A percentile compares a stretch with the other conserved stretches of the same genome.
phyloP scores from a whole-genome alignment of 2,329 filamentous ascomycete genomes.

The Aspergillus ochraceoroseus region DNA sequence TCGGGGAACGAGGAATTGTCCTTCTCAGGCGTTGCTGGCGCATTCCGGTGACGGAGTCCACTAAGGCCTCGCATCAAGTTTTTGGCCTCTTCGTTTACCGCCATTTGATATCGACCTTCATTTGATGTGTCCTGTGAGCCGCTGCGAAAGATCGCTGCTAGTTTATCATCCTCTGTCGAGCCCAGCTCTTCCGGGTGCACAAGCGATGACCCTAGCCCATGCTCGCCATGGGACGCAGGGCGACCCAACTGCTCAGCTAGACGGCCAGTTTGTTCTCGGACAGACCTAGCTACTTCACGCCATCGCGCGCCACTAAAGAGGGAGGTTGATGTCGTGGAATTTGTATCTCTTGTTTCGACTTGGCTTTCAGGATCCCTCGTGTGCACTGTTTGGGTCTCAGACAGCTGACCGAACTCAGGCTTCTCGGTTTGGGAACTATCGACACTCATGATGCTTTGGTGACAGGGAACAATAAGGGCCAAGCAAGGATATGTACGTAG shows the following conservation, averaged over 20 bases:
- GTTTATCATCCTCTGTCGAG: conserved; percentile 10
- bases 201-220: conserved; percentile 3
- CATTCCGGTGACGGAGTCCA: background rate
- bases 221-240: background rate
- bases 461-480: too few species aligned
- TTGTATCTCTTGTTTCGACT: too few species aligned
- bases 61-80: conserved; percentile 8
- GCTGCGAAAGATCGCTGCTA: conserved; percentile 7
- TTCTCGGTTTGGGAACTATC: too few species aligned
- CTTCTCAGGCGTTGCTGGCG: background rate
- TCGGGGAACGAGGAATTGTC: background rate
- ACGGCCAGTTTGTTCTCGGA: conserved; percentile 6
- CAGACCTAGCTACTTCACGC: conserved; percentile 1
- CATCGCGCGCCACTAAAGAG: conserved; percentile 8
- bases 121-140: background rate
- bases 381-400: too few species aligned
- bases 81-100: conserved; percentile 9
- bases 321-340: too few species aligned
- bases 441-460: too few species aligned
- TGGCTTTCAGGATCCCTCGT: too few species aligned
- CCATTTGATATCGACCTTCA: conserved; percentile 1
- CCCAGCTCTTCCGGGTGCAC: conserved; percentile 11
- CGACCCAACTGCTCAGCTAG: conserved; percentile 6
- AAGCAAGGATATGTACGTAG: too few species aligned
- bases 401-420: too few species aligned